Evolutionary conservation across 1,284 basidiomycete genomes (phyloP), one percentile per base, ranked within the genome.

Genomic region (Fomitopsis betulina): DNA sequence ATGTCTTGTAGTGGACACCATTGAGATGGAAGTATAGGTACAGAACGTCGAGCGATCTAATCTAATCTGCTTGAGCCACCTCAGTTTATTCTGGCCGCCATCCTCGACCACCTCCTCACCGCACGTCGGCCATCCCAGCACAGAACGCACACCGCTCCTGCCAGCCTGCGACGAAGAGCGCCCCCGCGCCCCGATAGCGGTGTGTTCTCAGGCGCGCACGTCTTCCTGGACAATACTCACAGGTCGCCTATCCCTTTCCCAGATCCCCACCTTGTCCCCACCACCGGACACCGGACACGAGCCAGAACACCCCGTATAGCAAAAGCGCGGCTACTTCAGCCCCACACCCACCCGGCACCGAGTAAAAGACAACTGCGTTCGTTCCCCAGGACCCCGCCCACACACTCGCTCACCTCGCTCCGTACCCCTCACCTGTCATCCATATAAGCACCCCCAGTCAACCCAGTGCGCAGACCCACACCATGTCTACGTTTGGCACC

Each of bases 401-500:
- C 19, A 30, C 32, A 13, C 45, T 56, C 43, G 19, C 54, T 56
- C 43, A 56, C 54, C 54, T 47, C 54, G 35, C 32, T 32, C 49
- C 33, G 30, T 51, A 51, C 49, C 23, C 49, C 23, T 47, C 45
- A 42, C 19, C 17, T 25, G n/a, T 21, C 33, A 39, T 15, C 30
- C 25, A 32, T 50, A 37, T 37, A 56, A 32, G 19, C 39, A 32
- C n/a, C 23, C 9, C 15, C 17, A 27, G 35, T 37, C 19, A 37
- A 4, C 17, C 51, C 35, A 32, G 13, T 51, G 25, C 32, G 42
- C 33, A 43, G 12, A 50, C 13, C 32, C 3, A 25, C 53, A 55
- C 23, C 33, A 98, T 98, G 96, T 97, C 94, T 38, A 92, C 94
- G 49, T 98, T 93, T 73, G 97, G 96, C 47, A 84, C 80, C 21